Percentiles rank a stretch among this genome's conserved stretches.
Conservation (phyloP, 2,329 filamentous ascomycete species). For the Volutella citrinella region DNA sequence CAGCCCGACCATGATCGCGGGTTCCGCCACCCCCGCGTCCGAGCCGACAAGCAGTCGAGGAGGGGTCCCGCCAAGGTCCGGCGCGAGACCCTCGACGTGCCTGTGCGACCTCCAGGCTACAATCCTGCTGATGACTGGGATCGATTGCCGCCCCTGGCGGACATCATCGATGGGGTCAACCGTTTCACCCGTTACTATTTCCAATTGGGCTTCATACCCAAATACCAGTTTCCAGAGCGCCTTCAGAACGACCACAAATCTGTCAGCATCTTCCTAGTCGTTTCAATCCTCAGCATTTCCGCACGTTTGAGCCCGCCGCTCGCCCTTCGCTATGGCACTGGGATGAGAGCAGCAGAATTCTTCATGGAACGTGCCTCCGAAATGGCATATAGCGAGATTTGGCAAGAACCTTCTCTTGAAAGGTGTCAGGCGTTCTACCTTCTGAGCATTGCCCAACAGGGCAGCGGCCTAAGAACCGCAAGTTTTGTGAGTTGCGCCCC, state of each 20-base stretch:
- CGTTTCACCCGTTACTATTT: slow-evolving; percentile 55
- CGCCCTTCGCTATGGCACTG: slow-evolving; percentile 46
- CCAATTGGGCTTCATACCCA: slow-evolving; percentile 58
- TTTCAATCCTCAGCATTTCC: slow-evolving; percentile 55
- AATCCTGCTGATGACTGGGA: slow-evolving; percentile 43
- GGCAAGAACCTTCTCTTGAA: slow-evolving; percentile 51
- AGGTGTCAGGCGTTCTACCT: slow-evolving; percentile 58
- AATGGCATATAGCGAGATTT: slow-evolving; percentile 48
- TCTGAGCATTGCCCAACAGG: slow-evolving; percentile 57
- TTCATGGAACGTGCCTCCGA: slow-evolving; percentile 50
- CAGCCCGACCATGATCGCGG: slow-evolving; percentile 53
- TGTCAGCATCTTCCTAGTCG: slow-evolving; percentile 53
- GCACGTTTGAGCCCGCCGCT: slow-evolving; percentile 51
- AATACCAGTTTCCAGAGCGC: slow-evolving; percentile 45
- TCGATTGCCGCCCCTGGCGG: slow-evolving; percentile 44
- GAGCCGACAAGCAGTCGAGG: slow-evolving; percentile 44
- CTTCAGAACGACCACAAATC: slow-evolving; percentile 45
- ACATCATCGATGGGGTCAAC: slow-evolving; percentile 51
- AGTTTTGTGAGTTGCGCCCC: slow-evolving; percentile 46
- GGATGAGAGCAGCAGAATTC: slow-evolving; percentile 48
- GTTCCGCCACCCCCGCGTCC: slow-evolving; percentile 53
- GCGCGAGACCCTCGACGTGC: slow-evolving; percentile 31
- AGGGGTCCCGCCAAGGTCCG: slow-evolving; percentile 36
- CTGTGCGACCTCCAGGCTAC: slow-evolving; percentile 14
- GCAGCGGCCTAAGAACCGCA: slow-evolving; percentile 49